Evolutionary conservation across 2,329 filamentous ascomycete genomes (phyloP).

Genomic region (Rutstroemia sp.): DNA sequence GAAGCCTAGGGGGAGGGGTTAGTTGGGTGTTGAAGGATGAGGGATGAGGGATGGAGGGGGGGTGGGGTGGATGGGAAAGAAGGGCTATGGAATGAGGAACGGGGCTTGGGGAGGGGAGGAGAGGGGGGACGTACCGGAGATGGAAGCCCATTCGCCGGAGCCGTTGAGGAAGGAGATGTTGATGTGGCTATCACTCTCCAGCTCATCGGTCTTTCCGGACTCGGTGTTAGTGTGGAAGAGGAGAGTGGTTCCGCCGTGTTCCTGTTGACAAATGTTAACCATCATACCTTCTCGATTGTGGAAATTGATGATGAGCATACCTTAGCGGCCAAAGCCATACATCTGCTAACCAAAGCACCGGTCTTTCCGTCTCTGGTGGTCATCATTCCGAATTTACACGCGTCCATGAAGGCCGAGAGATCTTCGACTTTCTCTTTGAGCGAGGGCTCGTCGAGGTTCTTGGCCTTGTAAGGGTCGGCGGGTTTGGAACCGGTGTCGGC

Average conservation of each 20-base stretch:
- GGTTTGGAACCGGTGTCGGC: constrained; percentile 53
- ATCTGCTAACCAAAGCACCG: constrained; percentile 67
- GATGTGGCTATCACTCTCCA: constrained; percentile 62
- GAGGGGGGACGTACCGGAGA: constrained; percentile 52
- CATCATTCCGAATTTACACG: constrained; percentile 82
- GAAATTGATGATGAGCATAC: constrained; percentile 37
- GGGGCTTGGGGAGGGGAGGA: not conserved
- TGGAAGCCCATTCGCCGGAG: constrained; percentile 77
- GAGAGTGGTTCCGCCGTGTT: constrained; percentile 70
- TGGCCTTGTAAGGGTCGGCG: constrained; percentile 68
- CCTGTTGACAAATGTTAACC: constrained; percentile 39
- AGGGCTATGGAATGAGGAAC: not conserved
- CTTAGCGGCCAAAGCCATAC: constrained; percentile 77
- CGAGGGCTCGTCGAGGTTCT: constrained; percentile 55
- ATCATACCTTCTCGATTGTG: not conserved
- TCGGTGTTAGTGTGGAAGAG: constrained; percentile 91
- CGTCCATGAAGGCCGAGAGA: constrained; percentile 61
- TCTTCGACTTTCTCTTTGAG: constrained; percentile 71
- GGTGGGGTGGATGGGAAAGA: too few relatives aligned
- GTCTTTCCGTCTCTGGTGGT: constrained; percentile 63
- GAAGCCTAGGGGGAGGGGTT: not conserved
- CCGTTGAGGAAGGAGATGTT: constrained; percentile 75
- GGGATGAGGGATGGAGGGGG: too few relatives aligned
- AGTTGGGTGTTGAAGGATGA: not conserved
- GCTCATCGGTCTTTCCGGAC: constrained; percentile 79